These are phyloP conservation scores for Aspergillus ibericus DNA, from an alignment of 2,329 filamentous ascomycete species.

Conservation along the genomic window DNA sequence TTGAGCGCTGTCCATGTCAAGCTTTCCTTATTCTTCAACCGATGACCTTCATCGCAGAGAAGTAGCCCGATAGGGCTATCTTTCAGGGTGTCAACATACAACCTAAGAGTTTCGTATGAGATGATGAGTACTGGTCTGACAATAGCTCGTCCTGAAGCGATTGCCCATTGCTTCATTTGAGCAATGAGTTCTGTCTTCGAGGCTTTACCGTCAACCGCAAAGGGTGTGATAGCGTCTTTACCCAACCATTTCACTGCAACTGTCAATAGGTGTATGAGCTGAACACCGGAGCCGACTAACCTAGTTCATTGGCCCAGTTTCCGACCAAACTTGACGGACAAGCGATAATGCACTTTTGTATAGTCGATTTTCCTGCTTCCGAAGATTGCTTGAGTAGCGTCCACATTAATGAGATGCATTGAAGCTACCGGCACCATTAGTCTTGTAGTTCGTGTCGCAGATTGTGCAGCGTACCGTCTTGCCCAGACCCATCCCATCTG, in stretches of 20 bases:
- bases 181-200: slow-evolving; percentile 88
- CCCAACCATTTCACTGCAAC: slow-evolving; percentile 82
- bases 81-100: slow-evolving; percentile 87
- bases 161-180: slow-evolving; percentile 92
- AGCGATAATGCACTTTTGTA: slow-evolving; percentile 95
- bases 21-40: slow-evolving; percentile 93
- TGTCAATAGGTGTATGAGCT: slow-evolving; percentile 18
- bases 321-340: slow-evolving; percentile 94
- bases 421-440: slow-evolving; percentile 53
- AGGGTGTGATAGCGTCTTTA: slow-evolving; percentile 83
- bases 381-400: slow-evolving; percentile 93
- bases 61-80: slow-evolving; percentile 88
- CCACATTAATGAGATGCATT: slow-evolving; percentile 97
- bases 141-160: slow-evolving; percentile 82
- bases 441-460: background rate
- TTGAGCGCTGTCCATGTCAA: slow-evolving; percentile 93
- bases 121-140: slow-evolving; percentile 94
- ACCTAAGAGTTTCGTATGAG: slow-evolving; percentile 90
- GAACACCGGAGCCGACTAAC: slow-evolving; percentile 27
- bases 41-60: slow-evolving; percentile 94
- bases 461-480: slow-evolving; percentile 63
- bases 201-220: slow-evolving; percentile 95
- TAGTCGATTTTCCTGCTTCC: slow-evolving; percentile 87
- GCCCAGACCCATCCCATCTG: slow-evolving; percentile 96
- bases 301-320: slow-evolving; percentile 95